Evolutionary conservation across 495 filamentous ascomycete species (phyloP), one percentile per base, ranked within the genome.

Genomic region (Podospora tetraspora): DNA sequence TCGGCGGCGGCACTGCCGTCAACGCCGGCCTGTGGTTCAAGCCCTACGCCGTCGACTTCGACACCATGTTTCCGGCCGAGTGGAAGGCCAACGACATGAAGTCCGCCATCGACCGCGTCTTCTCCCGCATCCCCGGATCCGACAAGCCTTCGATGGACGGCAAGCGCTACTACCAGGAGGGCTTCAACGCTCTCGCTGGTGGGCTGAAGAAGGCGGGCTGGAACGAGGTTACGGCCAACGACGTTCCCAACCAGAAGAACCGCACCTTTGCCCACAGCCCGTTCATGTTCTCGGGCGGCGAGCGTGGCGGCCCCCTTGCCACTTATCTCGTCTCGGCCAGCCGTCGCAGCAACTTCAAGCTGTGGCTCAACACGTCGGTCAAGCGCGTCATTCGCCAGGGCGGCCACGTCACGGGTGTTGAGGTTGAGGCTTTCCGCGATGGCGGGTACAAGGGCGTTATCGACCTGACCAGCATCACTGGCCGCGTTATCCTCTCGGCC

Each of bases 251-350:
- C 61, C 68, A 82, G 72, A 94, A 94, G 82, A 87, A 91, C 78
- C 79, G 84, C 69, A 88, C 85, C 30, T 92, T 82, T 71, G 79
- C 86, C 61, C 84, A 88, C 74, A 84, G 88, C n/a, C 81, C 88
- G 11, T 91, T 86, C 78, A 92, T 92, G 85, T 90, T 86, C 78
- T 77, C 80, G 24, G 78, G 86, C 63, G 89, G 87, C 58, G 82
- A 90, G 78, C 84, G 91, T 66, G 88, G 87, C 43, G 91, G 91
- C 12, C 91, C 90, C 60, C 79, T 92, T 71, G 87, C 86, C 9
- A 92, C 90, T 4, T 94, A 93, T 76, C 85, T 93, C 10, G 84
- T 87, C 34, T 84, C 81, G 32, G 90, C 90, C 27, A 81, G 83
- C 71, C 78, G 75, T 43, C 81, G 86, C 64, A 74, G 75, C 29